Conservation (phyloP, 331 rosid genomes). For the Acacia pycnantha region DNA sequence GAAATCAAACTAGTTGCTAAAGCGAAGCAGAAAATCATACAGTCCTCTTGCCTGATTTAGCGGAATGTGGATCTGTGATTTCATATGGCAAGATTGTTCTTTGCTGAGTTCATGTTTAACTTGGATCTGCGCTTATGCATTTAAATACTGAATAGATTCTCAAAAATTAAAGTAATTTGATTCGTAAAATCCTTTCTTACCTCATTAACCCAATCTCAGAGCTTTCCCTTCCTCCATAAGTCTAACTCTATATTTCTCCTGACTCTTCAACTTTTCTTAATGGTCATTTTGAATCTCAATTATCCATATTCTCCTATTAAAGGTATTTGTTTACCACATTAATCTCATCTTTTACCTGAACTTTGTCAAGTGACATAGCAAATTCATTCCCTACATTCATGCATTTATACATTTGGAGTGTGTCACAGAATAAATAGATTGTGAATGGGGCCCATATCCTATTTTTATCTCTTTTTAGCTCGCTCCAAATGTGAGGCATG, state of each 20-base stretch:
- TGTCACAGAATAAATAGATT: background rate
- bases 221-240: background rate
- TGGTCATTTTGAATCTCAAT: background rate
- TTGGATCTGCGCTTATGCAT: background rate
- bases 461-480: background rate
- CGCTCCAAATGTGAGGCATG: background rate
- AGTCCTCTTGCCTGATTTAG: background rate
- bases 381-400: background rate
- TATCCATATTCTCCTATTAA: background rate
- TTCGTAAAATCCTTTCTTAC: background rate
- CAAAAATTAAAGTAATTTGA: background rate
- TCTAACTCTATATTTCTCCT: background rate
- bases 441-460: background rate
- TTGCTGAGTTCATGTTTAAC: background rate
- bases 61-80: background rate
- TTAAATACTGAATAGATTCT: background rate
- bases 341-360: slow-evolving; percentile 18
- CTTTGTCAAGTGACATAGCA: slow-evolving; percentile 1
- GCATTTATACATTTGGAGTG: background rate
- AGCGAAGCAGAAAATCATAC: background rate
- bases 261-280: background rate
- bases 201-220: background rate
- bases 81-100: background rate
- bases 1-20: background rate
- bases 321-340: background rate